Conservation (phyloP, 2,329 filamentous ascomycete species). For the Ophiostoma perfectum region DNA sequence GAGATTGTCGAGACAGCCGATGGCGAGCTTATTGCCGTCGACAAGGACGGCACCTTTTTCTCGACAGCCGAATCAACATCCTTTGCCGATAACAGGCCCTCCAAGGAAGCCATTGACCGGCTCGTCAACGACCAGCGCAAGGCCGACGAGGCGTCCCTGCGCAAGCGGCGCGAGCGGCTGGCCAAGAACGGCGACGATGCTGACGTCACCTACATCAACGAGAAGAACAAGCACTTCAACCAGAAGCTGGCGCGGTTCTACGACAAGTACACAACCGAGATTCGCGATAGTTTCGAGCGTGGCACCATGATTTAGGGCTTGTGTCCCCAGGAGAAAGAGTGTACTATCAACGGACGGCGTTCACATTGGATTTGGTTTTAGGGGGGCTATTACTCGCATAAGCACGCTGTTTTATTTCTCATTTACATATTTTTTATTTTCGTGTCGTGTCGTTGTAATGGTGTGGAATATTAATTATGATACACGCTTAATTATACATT, state of each 20-base stretch:
- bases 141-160: constrained; percentile 79
- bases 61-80: constrained; percentile 77
- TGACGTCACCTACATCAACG: constrained; percentile 98
- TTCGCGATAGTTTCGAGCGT: constrained; percentile 93
- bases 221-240: constrained; percentile 99
- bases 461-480: not conserved
- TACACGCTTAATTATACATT: constrained; percentile 11
- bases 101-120: constrained; percentile 79
- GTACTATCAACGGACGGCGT: constrained; percentile 2
- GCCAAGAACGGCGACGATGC: constrained; percentile 74
- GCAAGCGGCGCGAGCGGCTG: constrained; percentile 77
- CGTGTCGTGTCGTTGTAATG: not conserved
- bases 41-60: constrained; percentile 86
- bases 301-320: constrained; percentile 78
- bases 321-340: not conserved
- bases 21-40: constrained; percentile 88
- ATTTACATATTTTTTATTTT: not conserved
- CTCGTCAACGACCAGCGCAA: constrained; percentile 80
- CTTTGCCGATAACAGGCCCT: constrained; percentile 80
- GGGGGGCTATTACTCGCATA: not conserved
- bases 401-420: constrained; percentile 6
- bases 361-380: not conserved
- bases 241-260: constrained; percentile 94
- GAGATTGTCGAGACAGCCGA: constrained; percentile 95
- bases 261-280: constrained; percentile 97